Conservation (phyloP, 83 land plant genomes). For the Diphasiastrum complanatum region DNA sequence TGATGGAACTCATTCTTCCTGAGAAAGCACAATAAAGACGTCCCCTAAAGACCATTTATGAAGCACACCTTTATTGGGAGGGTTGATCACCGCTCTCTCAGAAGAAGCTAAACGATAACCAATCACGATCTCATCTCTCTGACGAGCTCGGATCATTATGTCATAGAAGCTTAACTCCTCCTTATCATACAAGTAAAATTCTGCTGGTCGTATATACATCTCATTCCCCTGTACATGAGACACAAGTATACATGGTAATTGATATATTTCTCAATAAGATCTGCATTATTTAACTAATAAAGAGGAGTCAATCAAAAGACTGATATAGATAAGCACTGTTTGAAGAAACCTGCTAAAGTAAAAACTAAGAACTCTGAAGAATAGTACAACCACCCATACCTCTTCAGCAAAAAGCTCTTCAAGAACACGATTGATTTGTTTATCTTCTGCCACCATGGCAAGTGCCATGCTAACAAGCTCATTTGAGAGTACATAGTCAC, state of each 20-base stretch:
- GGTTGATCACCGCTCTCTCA: constrained; percentile 17
- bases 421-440: constrained; percentile 56
- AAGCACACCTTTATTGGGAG: constrained; percentile 7
- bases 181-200: constrained; percentile 14
- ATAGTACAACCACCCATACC: constrained; percentile 30
- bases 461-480: constrained; percentile 80
- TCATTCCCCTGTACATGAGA: constrained; percentile 16
- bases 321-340: not conserved
- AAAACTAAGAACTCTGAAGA: not conserved
- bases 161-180: constrained; percentile 30
- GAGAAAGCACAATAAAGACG: constrained; percentile 17
- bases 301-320: not conserved
- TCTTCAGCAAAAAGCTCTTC: constrained; percentile 78
- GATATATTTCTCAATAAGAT: no score
- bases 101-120: constrained; percentile 9
- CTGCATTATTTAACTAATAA: not conserved
- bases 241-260: no score
- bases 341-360: not conserved
- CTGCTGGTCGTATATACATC: constrained; percentile 17
- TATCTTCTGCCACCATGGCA: constrained; percentile 82
- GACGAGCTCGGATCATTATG: constrained; percentile 20
- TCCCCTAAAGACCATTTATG: constrained; percentile 20
- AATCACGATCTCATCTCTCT: constrained; percentile 19
- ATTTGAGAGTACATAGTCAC: constrained; percentile 68
- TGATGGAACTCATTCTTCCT: constrained; percentile 9